phyloP scores from a whole-genome alignment of 2,329 filamentous ascomycete genomes.

The Claviceps maximensis region DNA sequence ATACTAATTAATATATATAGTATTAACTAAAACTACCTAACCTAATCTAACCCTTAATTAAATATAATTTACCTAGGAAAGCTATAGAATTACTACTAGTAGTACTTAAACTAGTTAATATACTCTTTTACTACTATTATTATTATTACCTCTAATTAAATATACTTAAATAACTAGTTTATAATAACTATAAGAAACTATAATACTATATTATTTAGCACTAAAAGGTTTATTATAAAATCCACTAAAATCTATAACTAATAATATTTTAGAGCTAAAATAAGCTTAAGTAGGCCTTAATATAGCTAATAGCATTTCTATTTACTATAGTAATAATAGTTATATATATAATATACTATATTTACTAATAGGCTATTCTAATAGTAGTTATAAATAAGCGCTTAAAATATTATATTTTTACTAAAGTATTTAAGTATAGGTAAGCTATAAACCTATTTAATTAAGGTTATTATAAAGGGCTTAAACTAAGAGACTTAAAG shows the following conservation, averaged over 20 bases:
- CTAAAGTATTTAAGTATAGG: background rate
- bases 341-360: background rate
- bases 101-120: background rate
- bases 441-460: background rate
- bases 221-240: background rate
- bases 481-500: no score
- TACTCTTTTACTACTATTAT: background rate
- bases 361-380: background rate
- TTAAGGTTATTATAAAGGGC: no score
- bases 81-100: background rate
- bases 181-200: background rate
- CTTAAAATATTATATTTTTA: background rate
- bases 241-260: background rate
- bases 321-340: background rate
- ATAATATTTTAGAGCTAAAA: background rate
- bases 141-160: background rate
- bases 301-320: no score
- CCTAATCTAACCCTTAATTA: no score
- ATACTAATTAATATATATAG: no score
- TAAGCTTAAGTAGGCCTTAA: background rate
- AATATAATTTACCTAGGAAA: background rate
- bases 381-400: background rate
- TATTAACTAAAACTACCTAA: background rate
- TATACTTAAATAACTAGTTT: background rate
- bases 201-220: background rate